A percentile compares a stretch with the other conserved stretches of the same genome.
phyloP scores from a whole-genome alignment of 2,329 filamentous ascomycete genomes.

The Sporothrix brunneoviolacea region DNA sequence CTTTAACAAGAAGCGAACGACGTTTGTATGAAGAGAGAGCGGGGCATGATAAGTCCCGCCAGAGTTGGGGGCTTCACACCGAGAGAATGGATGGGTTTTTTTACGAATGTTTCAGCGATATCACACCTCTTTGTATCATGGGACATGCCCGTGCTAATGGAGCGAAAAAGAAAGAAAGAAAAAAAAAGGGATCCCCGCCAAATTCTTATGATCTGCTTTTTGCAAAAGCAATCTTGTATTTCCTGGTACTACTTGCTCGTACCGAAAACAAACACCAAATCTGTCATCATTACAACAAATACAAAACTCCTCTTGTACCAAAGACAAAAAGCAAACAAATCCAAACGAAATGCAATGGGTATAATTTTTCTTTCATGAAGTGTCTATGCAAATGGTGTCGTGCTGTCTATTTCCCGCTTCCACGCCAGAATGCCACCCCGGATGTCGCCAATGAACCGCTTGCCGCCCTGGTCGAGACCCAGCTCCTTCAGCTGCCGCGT shows the following conservation, averaged over 20 bases:
- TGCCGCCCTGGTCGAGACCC: slow-evolving; percentile 44
- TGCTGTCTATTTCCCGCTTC: slow-evolving; percentile 59
- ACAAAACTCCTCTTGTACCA: neutral
- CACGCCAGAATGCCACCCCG: slow-evolving; percentile 65
- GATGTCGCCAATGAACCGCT: slow-evolving; percentile 62
- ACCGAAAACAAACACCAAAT: neutral
- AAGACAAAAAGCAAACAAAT: neutral
- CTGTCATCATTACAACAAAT: neutral
- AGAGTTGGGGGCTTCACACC: too few species aligned
- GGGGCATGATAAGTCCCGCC: neutral
- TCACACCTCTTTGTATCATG: neutral
- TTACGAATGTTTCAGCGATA: neutral
- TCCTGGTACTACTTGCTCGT: too few species aligned
- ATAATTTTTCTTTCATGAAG: neutral
- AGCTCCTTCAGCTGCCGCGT: slow-evolving; percentile 58
- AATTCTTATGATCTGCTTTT: neutral
- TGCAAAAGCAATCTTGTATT: too few species aligned
- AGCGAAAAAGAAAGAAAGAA: neutral
- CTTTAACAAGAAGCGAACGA: slow-evolving; percentile 84
- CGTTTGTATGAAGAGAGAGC: slow-evolving; percentile 54
- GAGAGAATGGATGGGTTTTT: too few species aligned
- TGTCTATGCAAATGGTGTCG: slow-evolving; percentile 44
- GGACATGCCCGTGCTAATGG: too few species aligned
- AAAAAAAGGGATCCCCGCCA: too few species aligned
- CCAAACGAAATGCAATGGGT: neutral